Conservation (phyloP, 257 asterid genomes). For the Datura wrightii region DNA sequence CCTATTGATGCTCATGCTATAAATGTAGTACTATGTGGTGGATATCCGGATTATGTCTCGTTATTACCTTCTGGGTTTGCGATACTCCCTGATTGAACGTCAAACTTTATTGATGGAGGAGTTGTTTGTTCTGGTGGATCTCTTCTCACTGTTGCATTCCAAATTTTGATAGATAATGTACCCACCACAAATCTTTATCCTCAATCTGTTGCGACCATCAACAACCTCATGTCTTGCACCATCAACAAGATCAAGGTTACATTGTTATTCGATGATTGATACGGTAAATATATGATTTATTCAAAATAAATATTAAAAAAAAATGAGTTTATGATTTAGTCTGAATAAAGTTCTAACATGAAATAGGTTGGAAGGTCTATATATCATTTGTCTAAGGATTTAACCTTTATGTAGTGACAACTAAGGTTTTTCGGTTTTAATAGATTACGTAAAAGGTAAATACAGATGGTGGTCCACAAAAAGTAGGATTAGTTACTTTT, state of each 20-base stretch:
- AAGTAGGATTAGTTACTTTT: too few relatives aligned
- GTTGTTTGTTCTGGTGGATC: constrained; percentile 43
- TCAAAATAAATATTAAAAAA: too few relatives aligned
- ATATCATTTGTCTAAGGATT: too few relatives aligned
- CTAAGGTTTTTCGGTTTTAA: too few relatives aligned
- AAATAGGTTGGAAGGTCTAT: too few relatives aligned
- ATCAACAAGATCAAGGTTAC: constrained; percentile 46
- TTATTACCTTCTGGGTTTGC: constrained; percentile 65
- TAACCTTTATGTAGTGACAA: too few relatives aligned
- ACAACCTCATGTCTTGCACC: constrained; percentile 44
- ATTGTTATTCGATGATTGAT: neutral
- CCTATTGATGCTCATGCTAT: constrained; percentile 42
- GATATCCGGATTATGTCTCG: constrained; percentile 38
- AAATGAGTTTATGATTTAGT: too few relatives aligned
- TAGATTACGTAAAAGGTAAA: too few relatives aligned
- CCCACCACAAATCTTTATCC: constrained; percentile 39
- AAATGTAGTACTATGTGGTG: constrained; percentile 42
- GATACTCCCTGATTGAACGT: constrained; percentile 56
- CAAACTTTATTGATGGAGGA: constrained; percentile 29
- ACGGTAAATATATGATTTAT: neutral
- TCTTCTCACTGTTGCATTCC: constrained; percentile 54
- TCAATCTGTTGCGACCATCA: constrained; percentile 41
- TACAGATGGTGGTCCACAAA: too few relatives aligned
- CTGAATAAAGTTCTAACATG: too few relatives aligned
- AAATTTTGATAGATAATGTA: constrained; percentile 46